Evolutionary conservation across 139 green algal species (phyloP), one percentile per base, ranked within the genome.

Genomic region (Chlamydomonas sp.): DNA sequence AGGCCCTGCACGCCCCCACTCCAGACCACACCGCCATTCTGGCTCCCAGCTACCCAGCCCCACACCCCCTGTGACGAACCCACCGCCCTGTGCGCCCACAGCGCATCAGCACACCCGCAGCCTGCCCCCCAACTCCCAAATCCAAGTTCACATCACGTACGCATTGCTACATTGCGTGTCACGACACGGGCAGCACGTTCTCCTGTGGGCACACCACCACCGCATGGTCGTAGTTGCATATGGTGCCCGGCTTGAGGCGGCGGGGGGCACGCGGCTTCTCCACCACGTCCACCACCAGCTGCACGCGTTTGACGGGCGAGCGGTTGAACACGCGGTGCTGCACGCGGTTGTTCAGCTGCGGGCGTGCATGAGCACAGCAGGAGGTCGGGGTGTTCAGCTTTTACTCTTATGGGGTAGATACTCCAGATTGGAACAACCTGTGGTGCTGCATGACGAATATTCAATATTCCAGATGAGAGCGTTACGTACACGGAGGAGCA

Each of bases 331-430:
- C 90, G 57, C 68, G 79, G 84, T 93, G 90, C 58, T 84, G 58
- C 58, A 96, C 78, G 14, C 89, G 69, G 87, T 96, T 96, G 92
- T 96, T 95, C 77, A 96, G 80, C 85, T 90, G 85, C 63, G 84
- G 18, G 62, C 2, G 61, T 18, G 67, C 59, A 64, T 5, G 67
- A 18, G 77, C n/a, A 4, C 1, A 15, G 77, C 31, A 3, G 77
- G 77, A 69, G 49, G 57, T 61, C 31, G 31, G 31, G 31, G 31
- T 49, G 31, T 49, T 49, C 31, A 49, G 31, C 31, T 49, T 49
- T 49, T 49, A 49, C 31, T 49, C 31, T 49, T 49, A 49, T 49
- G 31, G 31, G 31, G 31, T 49, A 49, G 31, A 49, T 49, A 49
- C 31, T 49, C 31, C 31, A 49, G 31, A 49, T 49, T 49, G 31